Conservation (phyloP, 116 monocot genomes). For the Phalaenopsis hybrid region DNA sequence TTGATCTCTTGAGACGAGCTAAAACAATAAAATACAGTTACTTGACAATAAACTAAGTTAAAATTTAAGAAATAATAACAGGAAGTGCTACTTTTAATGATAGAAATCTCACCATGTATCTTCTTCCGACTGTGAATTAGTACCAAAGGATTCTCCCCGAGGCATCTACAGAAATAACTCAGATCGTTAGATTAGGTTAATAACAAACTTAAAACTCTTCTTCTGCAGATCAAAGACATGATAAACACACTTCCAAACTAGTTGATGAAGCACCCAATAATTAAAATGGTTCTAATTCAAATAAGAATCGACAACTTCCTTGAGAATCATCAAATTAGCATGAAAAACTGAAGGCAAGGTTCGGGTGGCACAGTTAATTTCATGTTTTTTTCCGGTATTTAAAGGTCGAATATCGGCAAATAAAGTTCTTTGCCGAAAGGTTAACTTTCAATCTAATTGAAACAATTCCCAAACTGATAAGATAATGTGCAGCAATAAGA, state of each 20-base stretch:
- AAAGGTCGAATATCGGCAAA: no score
- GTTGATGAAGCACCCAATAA: background rate
- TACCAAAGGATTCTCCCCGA: conserved; percentile 14
- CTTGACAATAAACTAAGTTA: background rate
- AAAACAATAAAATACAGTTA: background rate
- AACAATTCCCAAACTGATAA: no score
- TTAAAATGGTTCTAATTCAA: background rate
- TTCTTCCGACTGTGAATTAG: conserved; percentile 7
- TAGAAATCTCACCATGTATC: conserved; percentile 16
- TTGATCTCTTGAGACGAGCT: background rate
- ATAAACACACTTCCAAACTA: background rate
- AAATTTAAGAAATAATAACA: conserved; percentile 14
- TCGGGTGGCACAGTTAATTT: no score
- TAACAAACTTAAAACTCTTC: background rate
- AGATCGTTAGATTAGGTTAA: background rate
- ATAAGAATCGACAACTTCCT: background rate
- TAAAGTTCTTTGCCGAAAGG: no score
- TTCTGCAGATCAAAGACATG: background rate
- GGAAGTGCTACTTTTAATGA: background rate
- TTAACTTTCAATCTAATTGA: no score
- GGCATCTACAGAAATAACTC: conserved; percentile 17
- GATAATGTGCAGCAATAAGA: no score
- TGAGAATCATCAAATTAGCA: background rate
- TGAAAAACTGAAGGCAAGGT: background rate
- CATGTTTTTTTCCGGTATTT: no score